These are phyloP conservation scores for Lepidium campestre DNA, from an alignment of 441 rosid genomes.

Conservation along the genomic window DNA sequence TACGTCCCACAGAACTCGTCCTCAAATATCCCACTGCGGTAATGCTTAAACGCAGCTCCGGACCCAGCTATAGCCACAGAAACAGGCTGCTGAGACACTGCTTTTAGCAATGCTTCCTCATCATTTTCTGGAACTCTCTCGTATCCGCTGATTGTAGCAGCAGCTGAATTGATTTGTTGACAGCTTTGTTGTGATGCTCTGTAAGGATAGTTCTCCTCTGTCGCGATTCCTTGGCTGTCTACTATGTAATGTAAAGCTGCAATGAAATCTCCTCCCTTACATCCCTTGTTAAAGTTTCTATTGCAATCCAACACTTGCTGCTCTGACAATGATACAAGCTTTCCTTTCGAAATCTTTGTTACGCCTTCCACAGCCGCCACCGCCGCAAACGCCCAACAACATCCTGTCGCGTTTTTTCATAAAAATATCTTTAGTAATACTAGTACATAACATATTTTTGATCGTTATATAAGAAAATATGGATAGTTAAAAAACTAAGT, in stretches of 20 bases:
- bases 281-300: not conserved
- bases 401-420: not conserved
- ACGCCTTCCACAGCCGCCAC: constrained; percentile 26
- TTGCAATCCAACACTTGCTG: constrained; percentile 31
- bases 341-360: not conserved
- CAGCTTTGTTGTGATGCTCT: not conserved
- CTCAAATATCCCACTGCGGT: constrained; percentile 16
- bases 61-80: constrained; percentile 22
- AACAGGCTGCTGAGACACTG: constrained; percentile 34
- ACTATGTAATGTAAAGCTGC: constrained; percentile 24
- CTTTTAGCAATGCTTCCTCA: constrained; percentile 30
- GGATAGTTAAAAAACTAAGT: not conserved
- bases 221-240: constrained; percentile 20
- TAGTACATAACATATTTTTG: not conserved
- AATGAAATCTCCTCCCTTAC: constrained; percentile 20
- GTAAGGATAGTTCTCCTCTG: constrained; percentile 19
- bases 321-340: constrained; percentile 24
- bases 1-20: constrained; percentile 14
- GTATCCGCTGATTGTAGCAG: constrained; percentile 19
- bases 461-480: too few relatives aligned
- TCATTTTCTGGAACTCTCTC: constrained; percentile 21
- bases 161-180: not conserved
- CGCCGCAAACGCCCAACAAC: constrained; percentile 20
- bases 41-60: constrained; percentile 22
- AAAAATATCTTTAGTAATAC: not conserved